Evolutionary conservation across 2,329 filamentous ascomycete genomes (phyloP).

Genomic region (Ceratocystis lukuohia): DNA sequence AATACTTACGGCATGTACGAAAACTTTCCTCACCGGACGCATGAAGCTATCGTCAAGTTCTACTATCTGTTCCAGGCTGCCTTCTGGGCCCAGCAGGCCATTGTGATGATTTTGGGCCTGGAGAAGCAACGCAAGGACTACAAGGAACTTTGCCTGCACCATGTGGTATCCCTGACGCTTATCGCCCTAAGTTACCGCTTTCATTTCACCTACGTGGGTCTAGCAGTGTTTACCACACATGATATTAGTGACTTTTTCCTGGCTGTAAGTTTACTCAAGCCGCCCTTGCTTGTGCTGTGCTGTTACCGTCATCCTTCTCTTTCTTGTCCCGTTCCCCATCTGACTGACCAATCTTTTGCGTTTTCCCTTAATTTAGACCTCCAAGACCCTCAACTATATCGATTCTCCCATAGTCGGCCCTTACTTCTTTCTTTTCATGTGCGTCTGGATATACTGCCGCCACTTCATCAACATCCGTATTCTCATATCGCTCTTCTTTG

Average conservation of each 20-base stretch:
- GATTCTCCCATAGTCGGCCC: slow-evolving; percentile 65
- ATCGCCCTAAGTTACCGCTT: slow-evolving; percentile 85
- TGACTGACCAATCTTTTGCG: slow-evolving; percentile 11
- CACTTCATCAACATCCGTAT: slow-evolving; percentile 74
- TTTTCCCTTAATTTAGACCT: slow-evolving; percentile 43
- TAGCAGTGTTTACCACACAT: slow-evolving; percentile 88
- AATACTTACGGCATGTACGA: slow-evolving; percentile 86
- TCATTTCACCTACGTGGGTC: slow-evolving; percentile 90
- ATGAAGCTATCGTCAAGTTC: slow-evolving; percentile 74
- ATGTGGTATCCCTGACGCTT: slow-evolving; percentile 74
- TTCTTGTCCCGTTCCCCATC: not conserved
- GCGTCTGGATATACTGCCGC: slow-evolving; percentile 76
- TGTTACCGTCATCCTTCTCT: not conserved
- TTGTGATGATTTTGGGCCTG: slow-evolving; percentile 72
- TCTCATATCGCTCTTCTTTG: slow-evolving; percentile 59
- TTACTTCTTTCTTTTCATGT: slow-evolving; percentile 74
- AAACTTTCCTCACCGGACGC: slow-evolving; percentile 67
- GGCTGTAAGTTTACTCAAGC: slow-evolving; percentile 45
- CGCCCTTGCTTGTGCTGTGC: too few relatives aligned
- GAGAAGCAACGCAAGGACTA: slow-evolving; percentile 94
- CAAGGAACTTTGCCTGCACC: slow-evolving; percentile 81
- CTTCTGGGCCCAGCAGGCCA: slow-evolving; percentile 91
- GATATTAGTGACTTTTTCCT: slow-evolving; percentile 94
- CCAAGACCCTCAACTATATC: slow-evolving; percentile 84
- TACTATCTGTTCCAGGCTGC: slow-evolving; percentile 91